Evolutionary conservation across 768 basidiomycete genomes (phyloP).

Genomic region (Podaxis sp.): DNA sequence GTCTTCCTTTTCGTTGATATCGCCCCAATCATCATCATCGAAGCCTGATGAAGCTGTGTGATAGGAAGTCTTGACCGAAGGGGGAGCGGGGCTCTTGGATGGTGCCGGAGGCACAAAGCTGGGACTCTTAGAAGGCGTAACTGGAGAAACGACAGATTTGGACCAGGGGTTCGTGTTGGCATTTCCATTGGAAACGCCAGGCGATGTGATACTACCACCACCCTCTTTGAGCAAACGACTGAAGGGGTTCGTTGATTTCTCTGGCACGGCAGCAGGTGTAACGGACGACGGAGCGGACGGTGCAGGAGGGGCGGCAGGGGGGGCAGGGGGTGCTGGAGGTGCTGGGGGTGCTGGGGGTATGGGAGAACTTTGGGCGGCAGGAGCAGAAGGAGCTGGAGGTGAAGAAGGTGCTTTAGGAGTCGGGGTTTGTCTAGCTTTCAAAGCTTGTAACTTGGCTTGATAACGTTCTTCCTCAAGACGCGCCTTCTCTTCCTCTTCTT

Average conservation of each 20-base stretch:
- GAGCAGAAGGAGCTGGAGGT: conserved; percentile 29
- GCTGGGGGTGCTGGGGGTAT: conserved; percentile 32
- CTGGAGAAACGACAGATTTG: conserved; percentile 31
- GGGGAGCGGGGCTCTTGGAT: conserved; percentile 53
- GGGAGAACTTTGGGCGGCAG: conserved; percentile 35
- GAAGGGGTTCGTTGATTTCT: conserved; percentile 81
- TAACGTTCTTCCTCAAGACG: conserved; percentile 37
- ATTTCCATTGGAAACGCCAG: conserved; percentile 37
- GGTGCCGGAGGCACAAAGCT: conserved; percentile 31
- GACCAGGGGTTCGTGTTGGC: conserved; percentile 70
- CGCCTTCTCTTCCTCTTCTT: conserved; percentile 43
- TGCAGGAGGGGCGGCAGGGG: conserved; percentile 25
- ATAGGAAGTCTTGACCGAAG: conserved; percentile 55
- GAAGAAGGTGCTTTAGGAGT: conserved; percentile 27
- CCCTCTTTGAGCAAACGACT: conserved; percentile 61
- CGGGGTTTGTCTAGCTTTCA: conserved; percentile 32
- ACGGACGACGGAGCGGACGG: conserved; percentile 30
- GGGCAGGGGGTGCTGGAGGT: conserved; percentile 20
- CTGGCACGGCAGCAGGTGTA: conserved; percentile 29
- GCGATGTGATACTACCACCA: conserved; percentile 28
- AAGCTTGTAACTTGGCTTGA: conserved; percentile 36
- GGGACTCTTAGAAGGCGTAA: conserved; percentile 25
- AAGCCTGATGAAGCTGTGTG: conserved; percentile 55
- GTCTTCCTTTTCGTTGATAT: conserved; percentile 70
- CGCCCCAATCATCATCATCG: conserved; percentile 82